These are phyloP conservation scores for Suillus fuscotomentosus DNA, from an alignment of 768 basidiomycete genomes.

Conservation along the genomic window DNA sequence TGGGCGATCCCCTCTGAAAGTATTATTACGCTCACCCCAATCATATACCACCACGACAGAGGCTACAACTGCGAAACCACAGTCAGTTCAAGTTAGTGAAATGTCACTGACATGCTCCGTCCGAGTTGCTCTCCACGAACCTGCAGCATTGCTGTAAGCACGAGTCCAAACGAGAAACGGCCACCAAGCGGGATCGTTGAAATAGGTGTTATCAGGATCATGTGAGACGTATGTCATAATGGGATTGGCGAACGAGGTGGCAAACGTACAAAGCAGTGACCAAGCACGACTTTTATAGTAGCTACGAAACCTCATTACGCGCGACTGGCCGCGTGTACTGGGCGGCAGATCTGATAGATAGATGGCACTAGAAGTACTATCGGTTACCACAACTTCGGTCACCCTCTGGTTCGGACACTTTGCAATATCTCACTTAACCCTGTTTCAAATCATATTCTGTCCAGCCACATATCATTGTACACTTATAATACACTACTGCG, in stretches of 20 bases:
- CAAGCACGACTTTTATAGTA: not conserved
- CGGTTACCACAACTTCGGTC: no score
- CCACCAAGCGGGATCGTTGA: not conserved
- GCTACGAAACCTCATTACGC: not conserved
- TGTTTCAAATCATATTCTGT: no score
- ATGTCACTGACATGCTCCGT: not conserved
- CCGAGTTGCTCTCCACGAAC: not conserved
- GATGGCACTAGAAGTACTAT: not conserved
- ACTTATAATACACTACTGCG: no score
- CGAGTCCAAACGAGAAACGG: not conserved
- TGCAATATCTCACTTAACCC: no score
- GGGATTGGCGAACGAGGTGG: not conserved
- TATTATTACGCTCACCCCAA: not conserved
- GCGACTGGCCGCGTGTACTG: not conserved
- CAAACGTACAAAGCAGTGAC: not conserved
- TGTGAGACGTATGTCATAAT: not conserved
- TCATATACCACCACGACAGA: not conserved
- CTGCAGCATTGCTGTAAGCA: not conserved
- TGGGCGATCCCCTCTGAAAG: not conserved
- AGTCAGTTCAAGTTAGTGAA: not conserved
- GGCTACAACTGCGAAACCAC: not conserved
- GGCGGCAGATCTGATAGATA: not conserved
- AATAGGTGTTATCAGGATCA: not conserved
- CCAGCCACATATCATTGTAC: no score
- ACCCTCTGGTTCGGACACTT: no score